Percentiles rank a stretch among this genome's conserved stretches.
These are phyloP conservation scores for Irpex sp. DNA, from an alignment of 1,284 basidiomycete genomes.

Conservation along the genomic window DNA sequence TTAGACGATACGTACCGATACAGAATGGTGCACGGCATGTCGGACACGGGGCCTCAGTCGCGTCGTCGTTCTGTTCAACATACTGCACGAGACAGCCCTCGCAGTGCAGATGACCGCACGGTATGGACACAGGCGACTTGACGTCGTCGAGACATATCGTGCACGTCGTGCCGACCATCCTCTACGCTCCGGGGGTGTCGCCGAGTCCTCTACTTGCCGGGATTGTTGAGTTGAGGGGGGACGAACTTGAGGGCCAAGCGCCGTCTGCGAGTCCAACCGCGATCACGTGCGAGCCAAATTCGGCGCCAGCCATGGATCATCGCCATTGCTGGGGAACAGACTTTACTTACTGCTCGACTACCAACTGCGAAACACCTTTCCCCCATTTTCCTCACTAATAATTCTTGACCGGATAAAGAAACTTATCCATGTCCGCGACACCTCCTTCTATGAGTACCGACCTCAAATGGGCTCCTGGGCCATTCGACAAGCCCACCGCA, in stretches of 20 bases:
- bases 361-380: no score
- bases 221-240: neutral
- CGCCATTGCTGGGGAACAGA: no score
- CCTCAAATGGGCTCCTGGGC: neutral
- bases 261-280: no score
- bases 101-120: slow-evolving; percentile 65
- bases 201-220: neutral
- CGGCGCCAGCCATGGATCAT: no score
- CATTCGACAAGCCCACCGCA: slow-evolving; percentile 4
- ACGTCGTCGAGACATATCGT: slow-evolving; percentile 54
- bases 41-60: slow-evolving; percentile 44
- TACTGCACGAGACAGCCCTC: slow-evolving; percentile 45
- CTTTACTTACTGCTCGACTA: no score
- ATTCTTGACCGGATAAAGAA: no score
- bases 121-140: slow-evolving; percentile 49
- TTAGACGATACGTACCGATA: slow-evolving; percentile 36
- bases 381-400: no score
- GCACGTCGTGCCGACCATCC: slow-evolving; percentile 40
- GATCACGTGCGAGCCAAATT: no score
- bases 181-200: neutral
- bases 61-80: slow-evolving; percentile 38
- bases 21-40: slow-evolving; percentile 51
- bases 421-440: no score
- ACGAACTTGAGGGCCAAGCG: neutral
- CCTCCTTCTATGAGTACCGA: no score